Evolutionary conservation across 495 filamentous ascomycete genomes (phyloP), one percentile per base, ranked within the genome.

Genomic region (Aspergillus sclerotiicarbonarius): DNA sequence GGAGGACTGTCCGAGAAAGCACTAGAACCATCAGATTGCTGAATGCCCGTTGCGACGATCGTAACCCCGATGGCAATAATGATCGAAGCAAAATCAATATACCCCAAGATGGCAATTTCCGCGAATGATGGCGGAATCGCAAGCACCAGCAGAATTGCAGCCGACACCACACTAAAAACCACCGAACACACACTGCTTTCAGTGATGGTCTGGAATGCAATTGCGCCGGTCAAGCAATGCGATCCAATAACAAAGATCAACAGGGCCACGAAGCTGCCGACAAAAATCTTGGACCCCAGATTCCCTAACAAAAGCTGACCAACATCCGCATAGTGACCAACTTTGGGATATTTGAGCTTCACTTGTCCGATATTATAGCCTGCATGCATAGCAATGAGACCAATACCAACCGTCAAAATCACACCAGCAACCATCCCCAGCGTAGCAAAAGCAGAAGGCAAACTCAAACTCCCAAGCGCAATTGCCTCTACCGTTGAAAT

Each of bases 291-390:
- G 53, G 83, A 83, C 0, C 86, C 85, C 32, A 80, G 72, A 29
- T 59, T 71, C 15, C 86, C 87, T 65, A 83, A 80, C 61, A 89
- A 77, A 39, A 91, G 64, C 18, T 75, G 68, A 10, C 83, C 84
- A 9, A 80, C 86, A 62, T 91, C 87, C 25, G 85, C 81, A 56
- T 89, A 86, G 67, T 85, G 79, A 59, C 80, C 68, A 12, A 90
- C 80, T 9, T 84, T 68, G 0, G 87, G 88, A 66, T 82, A 84
- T 57, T 78, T 80, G 44, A 86, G 49, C 67, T 88, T 89, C 58
- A 91, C 82, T 68, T 89, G 86, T 29, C 84, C 87, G 58, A 90
- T 76, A 32, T 89, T 76, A 55, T 85, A 86, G 64, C 84, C 84
- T 43, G 85, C 87, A 68, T 90, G 91, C 56, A 85, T 84, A 51